phyloP scores from a whole-genome alignment of 805 yeast genomes.

The Metschnikowia matae region DNA sequence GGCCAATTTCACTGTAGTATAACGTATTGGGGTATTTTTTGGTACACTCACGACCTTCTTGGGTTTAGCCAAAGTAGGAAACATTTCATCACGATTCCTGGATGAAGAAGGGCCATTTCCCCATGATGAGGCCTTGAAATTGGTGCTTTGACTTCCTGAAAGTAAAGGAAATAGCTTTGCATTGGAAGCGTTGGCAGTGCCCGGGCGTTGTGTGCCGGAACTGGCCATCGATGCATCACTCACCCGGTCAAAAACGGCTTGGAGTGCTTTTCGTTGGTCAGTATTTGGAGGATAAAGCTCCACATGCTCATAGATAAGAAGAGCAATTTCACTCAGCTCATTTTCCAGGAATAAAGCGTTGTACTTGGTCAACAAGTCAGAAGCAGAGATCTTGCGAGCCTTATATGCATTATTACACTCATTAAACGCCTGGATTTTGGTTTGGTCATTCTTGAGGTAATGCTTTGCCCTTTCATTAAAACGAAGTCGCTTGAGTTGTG shows the following conservation, averaged over 20 bases:
- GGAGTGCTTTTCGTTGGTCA: conserved; percentile 38
- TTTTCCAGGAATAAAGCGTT: conserved; percentile 41
- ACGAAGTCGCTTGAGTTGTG: conserved; percentile 52
- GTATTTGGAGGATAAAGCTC: conserved; percentile 52
- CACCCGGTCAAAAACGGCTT: conserved; percentile 19
- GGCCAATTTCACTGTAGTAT: conserved; percentile 30
- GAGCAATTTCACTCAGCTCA: conserved; percentile 46
- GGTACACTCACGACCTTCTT: conserved; percentile 14
- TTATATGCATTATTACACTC: conserved; percentile 46
- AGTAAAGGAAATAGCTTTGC: conserved; percentile 49
- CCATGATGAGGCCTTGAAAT: conserved; percentile 23
- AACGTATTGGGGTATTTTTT: conserved; percentile 28
- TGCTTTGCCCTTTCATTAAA: conserved; percentile 84
- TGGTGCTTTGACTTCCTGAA: conserved; percentile 19
- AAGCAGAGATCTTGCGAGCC: conserved; percentile 43
- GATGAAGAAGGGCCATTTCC: conserved; percentile 15
- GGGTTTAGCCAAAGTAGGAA: conserved; percentile 35
- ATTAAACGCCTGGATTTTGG: conserved; percentile 46
- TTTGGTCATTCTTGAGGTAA: conserved; percentile 54
- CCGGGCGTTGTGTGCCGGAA: conserved; percentile 17
- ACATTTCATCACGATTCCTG: conserved; percentile 22
- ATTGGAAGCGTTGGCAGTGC: conserved; percentile 1
- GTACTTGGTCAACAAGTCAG: conserved; percentile 46
- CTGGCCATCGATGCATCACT: conserved; percentile 12
- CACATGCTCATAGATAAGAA: conserved; percentile 57